These are phyloP conservation scores for Kondoa subrosea DNA, from an alignment of 768 basidiomycete genomes.

Conservation along the genomic window DNA sequence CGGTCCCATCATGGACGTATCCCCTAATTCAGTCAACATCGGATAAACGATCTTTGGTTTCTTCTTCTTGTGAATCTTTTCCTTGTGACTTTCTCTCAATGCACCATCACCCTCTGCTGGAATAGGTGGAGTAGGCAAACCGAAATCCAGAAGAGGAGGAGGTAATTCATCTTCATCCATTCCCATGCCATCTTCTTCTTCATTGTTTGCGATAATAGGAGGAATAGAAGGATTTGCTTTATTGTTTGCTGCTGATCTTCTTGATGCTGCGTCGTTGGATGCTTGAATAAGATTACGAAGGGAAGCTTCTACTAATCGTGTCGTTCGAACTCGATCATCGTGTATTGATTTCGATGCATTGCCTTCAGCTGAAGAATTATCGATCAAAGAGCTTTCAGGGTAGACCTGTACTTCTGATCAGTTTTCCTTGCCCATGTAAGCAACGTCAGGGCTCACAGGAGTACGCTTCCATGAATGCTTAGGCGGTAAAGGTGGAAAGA, in stretches of 20 bases:
- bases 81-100: no score
- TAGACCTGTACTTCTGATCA: not conserved
- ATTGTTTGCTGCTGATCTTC: not conserved
- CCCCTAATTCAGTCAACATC: not conserved
- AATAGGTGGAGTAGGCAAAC: no score
- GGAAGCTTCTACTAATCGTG: slow-evolving; percentile 18
- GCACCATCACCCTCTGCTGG: no score
- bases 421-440: slow-evolving; percentile 11
- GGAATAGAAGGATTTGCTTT: no score
- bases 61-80: not conserved
- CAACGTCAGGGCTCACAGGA: slow-evolving; percentile 11
- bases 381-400: slow-evolving; percentile 7
- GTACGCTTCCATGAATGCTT: slow-evolving; percentile 19
- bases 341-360: slow-evolving; percentile 8
- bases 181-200: no score
- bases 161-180: not conserved
- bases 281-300: slow-evolving; percentile 14
- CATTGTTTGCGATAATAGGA: no score
- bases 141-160: not conserved
- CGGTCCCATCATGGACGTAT: not conserved
- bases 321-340: slow-evolving; percentile 14
- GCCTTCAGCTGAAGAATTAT: slow-evolving; percentile 2
- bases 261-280: slow-evolving; percentile 2
- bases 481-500: slow-evolving; percentile 14
- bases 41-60: not conserved